These are phyloP conservation scores for Athelia sp. DNA, from an alignment of 1,284 basidiomycete genomes.

Conservation along the genomic window DNA sequence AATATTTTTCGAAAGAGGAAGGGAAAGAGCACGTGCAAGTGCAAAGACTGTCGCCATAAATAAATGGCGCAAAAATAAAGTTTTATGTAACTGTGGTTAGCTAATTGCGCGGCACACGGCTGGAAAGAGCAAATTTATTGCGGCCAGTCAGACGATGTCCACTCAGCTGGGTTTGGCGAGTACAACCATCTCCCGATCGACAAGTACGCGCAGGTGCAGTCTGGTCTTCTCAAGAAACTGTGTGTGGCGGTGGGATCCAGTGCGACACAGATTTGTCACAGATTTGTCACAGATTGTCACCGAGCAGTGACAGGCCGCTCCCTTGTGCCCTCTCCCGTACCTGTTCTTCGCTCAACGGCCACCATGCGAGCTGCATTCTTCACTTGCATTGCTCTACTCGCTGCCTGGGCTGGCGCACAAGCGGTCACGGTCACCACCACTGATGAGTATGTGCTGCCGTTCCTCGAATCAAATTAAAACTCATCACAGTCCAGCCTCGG, in stretches of 20 bases:
- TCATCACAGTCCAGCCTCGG: conserved; percentile 36
- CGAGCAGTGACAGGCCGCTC: neutral
- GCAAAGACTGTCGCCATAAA: no score
- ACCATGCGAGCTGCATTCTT: conserved; percentile 8
- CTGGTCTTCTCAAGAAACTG: no score
- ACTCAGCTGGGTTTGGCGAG: no score
- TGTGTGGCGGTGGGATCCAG: no score
- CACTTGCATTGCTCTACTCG: conserved; percentile 23
- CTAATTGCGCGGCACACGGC: no score
- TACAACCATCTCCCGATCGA: no score
- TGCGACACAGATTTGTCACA: no score
- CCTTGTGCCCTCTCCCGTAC: no score
- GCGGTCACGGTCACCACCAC: conserved; percentile 39
- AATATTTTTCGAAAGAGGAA: neutral
- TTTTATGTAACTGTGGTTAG: neutral
- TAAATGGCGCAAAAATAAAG: neutral
- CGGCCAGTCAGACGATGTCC: no score
- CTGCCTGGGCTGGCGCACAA: conserved; percentile 34
- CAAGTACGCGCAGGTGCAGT: no score
- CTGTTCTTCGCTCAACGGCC: neutral
- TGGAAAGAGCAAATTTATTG: no score
- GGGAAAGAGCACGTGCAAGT: neutral
- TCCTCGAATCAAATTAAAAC: neutral
- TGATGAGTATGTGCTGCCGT: conserved; percentile 33
- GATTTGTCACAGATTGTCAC: neutral